Evolutionary conservation across 2,329 filamentous ascomycete species (phyloP).

Genomic region (Niveomyces coronatus): DNA sequence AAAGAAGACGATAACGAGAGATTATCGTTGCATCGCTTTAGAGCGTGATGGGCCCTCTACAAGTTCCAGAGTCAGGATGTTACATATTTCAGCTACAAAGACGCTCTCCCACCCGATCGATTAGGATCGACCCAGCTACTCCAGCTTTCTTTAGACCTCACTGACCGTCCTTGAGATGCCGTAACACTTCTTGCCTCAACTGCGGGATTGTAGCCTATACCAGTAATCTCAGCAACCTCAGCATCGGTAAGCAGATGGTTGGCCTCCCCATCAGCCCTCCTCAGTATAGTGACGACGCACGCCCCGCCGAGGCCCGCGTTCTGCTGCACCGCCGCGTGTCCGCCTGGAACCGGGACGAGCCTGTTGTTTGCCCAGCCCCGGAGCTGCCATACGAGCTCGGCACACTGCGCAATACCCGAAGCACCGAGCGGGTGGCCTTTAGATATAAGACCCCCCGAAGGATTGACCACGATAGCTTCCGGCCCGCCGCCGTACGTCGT

Average conservation of each 20-base stretch:
- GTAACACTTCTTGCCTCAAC: no score
- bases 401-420: constrained; percentile 20
- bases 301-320: constrained; percentile 20
- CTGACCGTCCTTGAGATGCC: no score
- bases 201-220: constrained; percentile 8
- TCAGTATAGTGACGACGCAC: constrained; percentile 17
- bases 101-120: no score
- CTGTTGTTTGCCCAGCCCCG: constrained; percentile 21
- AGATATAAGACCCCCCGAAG: constrained; percentile 20
- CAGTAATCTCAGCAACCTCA: neutral
- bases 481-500: constrained; percentile 17
- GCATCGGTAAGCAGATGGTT: neutral
- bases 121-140: no score
- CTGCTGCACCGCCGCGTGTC: constrained; percentile 18
- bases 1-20: no score
- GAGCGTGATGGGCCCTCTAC: no score
- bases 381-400: constrained; percentile 21
- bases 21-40: no score
- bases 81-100: no score
- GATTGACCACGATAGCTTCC: constrained; percentile 20
- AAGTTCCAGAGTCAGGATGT: no score
- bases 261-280: constrained; percentile 14
- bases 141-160: no score
- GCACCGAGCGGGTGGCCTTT: constrained; percentile 22
- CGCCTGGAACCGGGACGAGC: constrained; percentile 11